phyloP scores from a whole-genome alignment of 2,329 filamentous ascomycete species.

The Sporothrix protearum region DNA sequence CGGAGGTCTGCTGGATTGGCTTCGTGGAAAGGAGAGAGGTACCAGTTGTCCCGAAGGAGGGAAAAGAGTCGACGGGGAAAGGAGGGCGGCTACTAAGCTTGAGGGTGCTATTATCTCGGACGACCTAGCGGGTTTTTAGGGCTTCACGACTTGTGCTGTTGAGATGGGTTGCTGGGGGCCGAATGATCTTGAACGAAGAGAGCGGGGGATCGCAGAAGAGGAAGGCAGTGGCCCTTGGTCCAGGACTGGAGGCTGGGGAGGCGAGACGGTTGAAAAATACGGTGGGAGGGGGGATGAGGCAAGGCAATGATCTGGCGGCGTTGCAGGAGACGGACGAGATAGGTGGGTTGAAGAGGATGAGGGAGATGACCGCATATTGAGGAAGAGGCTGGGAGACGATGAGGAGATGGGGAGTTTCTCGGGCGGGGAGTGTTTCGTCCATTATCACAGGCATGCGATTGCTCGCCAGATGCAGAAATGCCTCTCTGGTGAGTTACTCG shows the following conservation, averaged over 20 bases:
- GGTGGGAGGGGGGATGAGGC: neutral
- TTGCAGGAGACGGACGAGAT: conserved; percentile 19
- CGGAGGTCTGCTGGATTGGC: conserved; percentile 23
- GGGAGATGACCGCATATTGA: conserved; percentile 22
- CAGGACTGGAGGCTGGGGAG: neutral
- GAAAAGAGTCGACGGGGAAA: neutral
- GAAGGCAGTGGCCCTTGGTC: neutral
- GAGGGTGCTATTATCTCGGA: conserved; percentile 24
- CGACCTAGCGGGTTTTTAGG: neutral
- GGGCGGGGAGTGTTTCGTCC: conserved; percentile 74
- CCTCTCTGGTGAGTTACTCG: conserved; percentile 73
- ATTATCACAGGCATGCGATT: conserved; percentile 98
- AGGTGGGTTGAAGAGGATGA: neutral
- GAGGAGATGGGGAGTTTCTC: conserved; percentile 29
- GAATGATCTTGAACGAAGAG: conserved; percentile 22
- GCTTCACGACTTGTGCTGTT: neutral
- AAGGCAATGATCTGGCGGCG: neutral
- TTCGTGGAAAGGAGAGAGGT: neutral
- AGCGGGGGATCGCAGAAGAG: conserved; percentile 19
- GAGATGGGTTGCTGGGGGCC: conserved; percentile 12
- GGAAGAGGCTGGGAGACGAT: conserved; percentile 20
- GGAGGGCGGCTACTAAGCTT: conserved; percentile 7
- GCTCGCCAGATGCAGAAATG: conserved; percentile 47
- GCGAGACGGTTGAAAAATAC: neutral
- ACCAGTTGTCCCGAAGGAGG: neutral